These are phyloP conservation scores for Cydonia oblonga DNA, from an alignment of 331 rosid species.

Conservation along the genomic window DNA sequence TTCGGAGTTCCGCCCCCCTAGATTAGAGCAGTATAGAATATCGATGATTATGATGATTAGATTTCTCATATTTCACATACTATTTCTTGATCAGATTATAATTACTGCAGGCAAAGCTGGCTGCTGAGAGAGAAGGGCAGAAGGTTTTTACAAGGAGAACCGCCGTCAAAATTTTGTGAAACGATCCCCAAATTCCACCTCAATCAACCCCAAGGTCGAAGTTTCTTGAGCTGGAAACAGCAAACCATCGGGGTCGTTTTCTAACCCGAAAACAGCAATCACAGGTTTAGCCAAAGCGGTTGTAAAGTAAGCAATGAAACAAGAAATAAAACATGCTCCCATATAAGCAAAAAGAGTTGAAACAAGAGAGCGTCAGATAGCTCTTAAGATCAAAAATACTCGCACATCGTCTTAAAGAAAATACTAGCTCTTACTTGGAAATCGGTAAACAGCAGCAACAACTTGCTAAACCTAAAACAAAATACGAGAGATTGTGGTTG, in stretches of 20 bases:
- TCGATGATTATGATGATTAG: not conserved
- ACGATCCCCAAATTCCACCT: slow-evolving; percentile 46
- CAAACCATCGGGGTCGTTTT: not conserved
- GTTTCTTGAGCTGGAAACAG: not conserved
- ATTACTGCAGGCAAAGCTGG: slow-evolving; percentile 13
- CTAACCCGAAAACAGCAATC: not conserved
- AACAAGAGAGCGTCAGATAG: not conserved
- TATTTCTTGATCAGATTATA: slow-evolving; percentile 1
- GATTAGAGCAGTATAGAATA: not conserved
- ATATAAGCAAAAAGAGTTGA: not conserved
- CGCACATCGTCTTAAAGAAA: not conserved
- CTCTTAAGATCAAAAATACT: not conserved
- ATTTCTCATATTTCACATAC: not conserved
- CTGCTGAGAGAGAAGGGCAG: not conserved
- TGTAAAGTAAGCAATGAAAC: not conserved
- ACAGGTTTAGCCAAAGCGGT: not conserved
- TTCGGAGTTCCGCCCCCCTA: not conserved
- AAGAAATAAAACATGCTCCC: not conserved
- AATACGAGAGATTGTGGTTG: not conserved
- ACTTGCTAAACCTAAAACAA: slow-evolving; percentile 5
- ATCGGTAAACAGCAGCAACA: not conserved
- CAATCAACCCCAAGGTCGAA: slow-evolving; percentile 9
- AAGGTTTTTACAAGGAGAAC: slow-evolving; percentile 16
- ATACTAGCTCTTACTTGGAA: not conserved
- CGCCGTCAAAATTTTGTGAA: slow-evolving; percentile 41